phyloP scores from a whole-genome alignment of 345 rosid genomes.

The Excoecaria agallocha region DNA sequence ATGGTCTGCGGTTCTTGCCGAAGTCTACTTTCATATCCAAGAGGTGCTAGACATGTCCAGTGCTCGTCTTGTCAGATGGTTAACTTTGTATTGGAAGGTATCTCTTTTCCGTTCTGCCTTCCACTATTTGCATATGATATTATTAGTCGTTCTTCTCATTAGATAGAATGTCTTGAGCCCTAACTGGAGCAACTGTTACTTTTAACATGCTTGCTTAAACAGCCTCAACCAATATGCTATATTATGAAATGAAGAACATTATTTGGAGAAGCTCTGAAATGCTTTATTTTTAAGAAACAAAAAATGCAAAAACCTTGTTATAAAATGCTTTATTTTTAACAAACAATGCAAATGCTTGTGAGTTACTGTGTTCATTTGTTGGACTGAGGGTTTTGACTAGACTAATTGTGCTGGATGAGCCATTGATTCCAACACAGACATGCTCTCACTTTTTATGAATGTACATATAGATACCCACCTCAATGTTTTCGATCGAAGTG shows the following conservation, averaged over 20 bases:
- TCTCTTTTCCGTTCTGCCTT: slow-evolving; percentile 15
- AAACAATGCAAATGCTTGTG: no score
- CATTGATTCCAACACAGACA: no score
- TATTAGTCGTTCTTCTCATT: no score
- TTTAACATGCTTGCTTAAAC: no score
- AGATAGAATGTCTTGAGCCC: no score
- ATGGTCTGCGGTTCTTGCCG: slow-evolving; percentile 97
- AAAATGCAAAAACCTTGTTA: not conserved
- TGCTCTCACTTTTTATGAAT: no score
- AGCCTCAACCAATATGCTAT: not conserved
- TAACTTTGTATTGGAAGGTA: slow-evolving; percentile 88
- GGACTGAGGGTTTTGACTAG: not conserved
- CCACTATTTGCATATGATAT: not conserved
- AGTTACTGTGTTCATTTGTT: not conserved
- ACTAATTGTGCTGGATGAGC: not conserved
- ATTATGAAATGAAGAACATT: no score
- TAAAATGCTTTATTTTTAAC: not conserved
- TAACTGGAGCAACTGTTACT: no score
- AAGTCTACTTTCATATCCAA: slow-evolving; percentile 64
- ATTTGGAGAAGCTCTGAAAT: no score
- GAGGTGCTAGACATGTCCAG: slow-evolving; percentile 57
- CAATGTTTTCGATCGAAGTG: no score
- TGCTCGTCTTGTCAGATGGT: slow-evolving; percentile 66
- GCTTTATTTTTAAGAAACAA: not conserved
- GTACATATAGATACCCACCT: no score